Conservation (phyloP, 371 early-diverging fungal species). For the Mucor piriformis region DNA sequence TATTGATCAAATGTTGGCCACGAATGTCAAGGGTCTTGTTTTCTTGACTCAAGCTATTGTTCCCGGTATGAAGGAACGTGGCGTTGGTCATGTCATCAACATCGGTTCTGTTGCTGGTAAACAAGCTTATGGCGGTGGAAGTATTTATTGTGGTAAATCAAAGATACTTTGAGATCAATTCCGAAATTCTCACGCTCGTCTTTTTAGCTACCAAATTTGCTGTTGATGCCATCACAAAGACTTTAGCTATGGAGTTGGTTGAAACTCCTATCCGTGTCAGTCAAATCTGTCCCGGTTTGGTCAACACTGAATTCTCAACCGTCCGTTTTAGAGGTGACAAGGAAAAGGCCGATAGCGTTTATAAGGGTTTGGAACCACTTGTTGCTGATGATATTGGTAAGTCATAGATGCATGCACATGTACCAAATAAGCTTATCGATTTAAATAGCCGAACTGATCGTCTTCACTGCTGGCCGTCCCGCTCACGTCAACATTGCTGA, state of each 20-base stretch:
- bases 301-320: constrained; percentile 92
- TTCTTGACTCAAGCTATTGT: constrained; percentile 84
- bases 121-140: constrained; percentile 75
- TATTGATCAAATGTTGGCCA: constrained; percentile 84
- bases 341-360: constrained; percentile 77
- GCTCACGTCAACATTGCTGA: constrained; percentile 86
- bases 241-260: constrained; percentile 82
- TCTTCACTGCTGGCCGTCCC: constrained; percentile 83
- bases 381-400: constrained; percentile 71
- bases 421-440: background rate
- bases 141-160: constrained; percentile 76
- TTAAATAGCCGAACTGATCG: constrained; percentile 71
- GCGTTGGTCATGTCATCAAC: constrained; percentile 86
- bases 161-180: too few relatives aligned
- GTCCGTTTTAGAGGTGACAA: constrained; percentile 86
- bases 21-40: constrained; percentile 88
- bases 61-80: constrained; percentile 79
- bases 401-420: too few relatives aligned
- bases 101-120: constrained; percentile 84
- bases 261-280: constrained; percentile 78
- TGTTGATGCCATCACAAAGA: constrained; percentile 79
- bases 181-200: constrained; percentile 8
- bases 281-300: constrained; percentile 78
- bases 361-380: constrained; percentile 77
- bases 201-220: constrained; percentile 83